Evolutionary conservation across 148 eudicot species (phyloP), one percentile per base, ranked within the genome.

Genomic region (Camellia japonica): DNA sequence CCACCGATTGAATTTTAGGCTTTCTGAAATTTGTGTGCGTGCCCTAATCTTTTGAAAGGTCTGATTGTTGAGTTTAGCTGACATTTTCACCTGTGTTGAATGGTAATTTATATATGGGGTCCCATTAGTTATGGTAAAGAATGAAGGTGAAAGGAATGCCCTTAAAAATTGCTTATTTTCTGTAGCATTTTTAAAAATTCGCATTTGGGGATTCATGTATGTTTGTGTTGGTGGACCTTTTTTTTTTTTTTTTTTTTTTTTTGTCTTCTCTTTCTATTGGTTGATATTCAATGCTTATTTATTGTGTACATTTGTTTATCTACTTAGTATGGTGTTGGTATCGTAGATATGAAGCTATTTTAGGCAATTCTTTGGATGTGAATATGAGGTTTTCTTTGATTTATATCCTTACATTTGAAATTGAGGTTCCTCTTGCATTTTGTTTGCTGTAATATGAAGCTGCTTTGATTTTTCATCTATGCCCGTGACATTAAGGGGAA

Each of bases 211-310:
- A 30, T 30, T 30, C 38, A 30, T 30, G 38, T 30, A 30, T 30
- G 38, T 30, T 30, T 30, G 38, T 30, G 38, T 1, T 30, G 38
- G 38, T 30, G 38, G 38, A 1, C 38, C 38, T 30, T 1, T 0
- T 30, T 30, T 30, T 30, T 30, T 30, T 23, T 23, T 30, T 23
- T 23, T 23, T 30, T 30, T 12, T 23, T 23, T 23, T 30, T 0
- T 12, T 7, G 3, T 44, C 6, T 1, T 19, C 4, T 19, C 16
- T 46, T 6, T 19, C 30, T 13, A 11, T 47, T 23, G 69, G n/a
- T 75, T 71, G 74, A 71, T 71, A 20, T 74, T 30, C 23, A 16
- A 20, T n/a, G 18, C 56, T 75, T 12, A 19, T 41, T 68, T 44
- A 42, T 68, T 15, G 13, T 65, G 7, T 65, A 30, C n/a, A 11